These are phyloP conservation scores for Exserohilum turcica DNA, from an alignment of 2,329 filamentous ascomycete genomes.

Conservation along the genomic window DNA sequence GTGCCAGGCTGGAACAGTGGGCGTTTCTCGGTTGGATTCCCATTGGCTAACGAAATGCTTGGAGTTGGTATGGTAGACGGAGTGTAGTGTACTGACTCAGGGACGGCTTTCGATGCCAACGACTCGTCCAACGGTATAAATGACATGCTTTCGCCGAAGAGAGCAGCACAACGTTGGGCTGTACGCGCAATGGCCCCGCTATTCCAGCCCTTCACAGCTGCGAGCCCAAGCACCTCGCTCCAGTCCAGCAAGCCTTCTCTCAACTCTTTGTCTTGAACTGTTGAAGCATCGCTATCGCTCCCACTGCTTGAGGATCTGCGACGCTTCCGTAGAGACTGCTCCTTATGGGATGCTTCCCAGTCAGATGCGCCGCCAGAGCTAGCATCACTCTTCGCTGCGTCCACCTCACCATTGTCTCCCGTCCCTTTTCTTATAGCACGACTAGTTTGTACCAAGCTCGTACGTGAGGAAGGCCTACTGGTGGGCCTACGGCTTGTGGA, in stretches of 20 bases:
- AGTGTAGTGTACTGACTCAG: conserved; percentile 44
- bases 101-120: conserved; percentile 22
- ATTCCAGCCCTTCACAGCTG: conserved; percentile 72
- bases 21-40: conserved; percentile 17
- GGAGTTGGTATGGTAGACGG: conserved; percentile 36
- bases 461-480: conserved; percentile 19
- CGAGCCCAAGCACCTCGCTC: conserved; percentile 82
- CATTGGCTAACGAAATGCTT: neutral
- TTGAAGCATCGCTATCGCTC: conserved; percentile 16
- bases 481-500: conserved; percentile 12
- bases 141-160: conserved; percentile 76
- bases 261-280: conserved; percentile 13
- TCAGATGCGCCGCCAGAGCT: conserved; percentile 43
- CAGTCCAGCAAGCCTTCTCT: conserved; percentile 63
- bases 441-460: neutral
- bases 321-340: conserved; percentile 14
- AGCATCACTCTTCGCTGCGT: conserved; percentile 18
- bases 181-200: conserved; percentile 70
- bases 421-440: conserved; percentile 1
- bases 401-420: neutral
- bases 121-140: conserved; percentile 62
- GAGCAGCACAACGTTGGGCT: conserved; percentile 71
- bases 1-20: conserved; percentile 37
- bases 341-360: conserved; percentile 2
- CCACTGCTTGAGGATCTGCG: conserved; percentile 17